Evolutionary conservation across 108 stramenopile species (phyloP), one percentile per base, ranked within the genome.

Genomic region (Nitzschia sp.): DNA sequence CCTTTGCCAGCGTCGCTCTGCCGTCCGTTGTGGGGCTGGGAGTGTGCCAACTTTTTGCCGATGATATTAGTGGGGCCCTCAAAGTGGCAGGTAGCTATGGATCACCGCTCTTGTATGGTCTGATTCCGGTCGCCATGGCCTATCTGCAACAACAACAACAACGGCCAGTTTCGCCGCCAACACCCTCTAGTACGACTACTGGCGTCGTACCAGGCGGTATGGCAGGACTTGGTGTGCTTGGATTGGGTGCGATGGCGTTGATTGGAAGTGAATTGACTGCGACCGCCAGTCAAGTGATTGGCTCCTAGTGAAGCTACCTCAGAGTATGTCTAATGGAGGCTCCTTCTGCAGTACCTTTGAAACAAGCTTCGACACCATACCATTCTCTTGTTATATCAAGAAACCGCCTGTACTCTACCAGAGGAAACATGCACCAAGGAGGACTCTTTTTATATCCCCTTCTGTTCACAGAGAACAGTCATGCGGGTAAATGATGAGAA

Each of bases 41-140:
- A 8, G 19, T 59, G 4, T 33, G 55, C 15, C 69, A 69, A 27
- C 19, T 58, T 6, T 69, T 69, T 47, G 19, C 44, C 13, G 38
- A 58, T 21, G 69, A 69, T 34, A 58, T 69, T 57, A 65, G 31
- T 27, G 72, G 63, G 31, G 61, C 70, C 1, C 63, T 85, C 32
- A 44, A 29, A n/a, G n/a, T 79, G 15, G 75, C 84, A 2, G 84
- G 84, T 45, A 41, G 74, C 2, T 79, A 74, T 64, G 84, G 84
- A 21, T 76, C 78, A 13, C 84, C 84, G 3, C 30, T 85, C 1
- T 58, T 85, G 16, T 85, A 85, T 50, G 77, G 77, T 16, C 44
- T 65, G 23, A 60, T 85, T 29, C 84, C 84, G 6, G 80, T 68
- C 16, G 53, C 53, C 16, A 79, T 85, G 80, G 71, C 65, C 27